Conservation (phyloP, 352 stramenopile species). For the Globisporangium paroecandrum region DNA sequence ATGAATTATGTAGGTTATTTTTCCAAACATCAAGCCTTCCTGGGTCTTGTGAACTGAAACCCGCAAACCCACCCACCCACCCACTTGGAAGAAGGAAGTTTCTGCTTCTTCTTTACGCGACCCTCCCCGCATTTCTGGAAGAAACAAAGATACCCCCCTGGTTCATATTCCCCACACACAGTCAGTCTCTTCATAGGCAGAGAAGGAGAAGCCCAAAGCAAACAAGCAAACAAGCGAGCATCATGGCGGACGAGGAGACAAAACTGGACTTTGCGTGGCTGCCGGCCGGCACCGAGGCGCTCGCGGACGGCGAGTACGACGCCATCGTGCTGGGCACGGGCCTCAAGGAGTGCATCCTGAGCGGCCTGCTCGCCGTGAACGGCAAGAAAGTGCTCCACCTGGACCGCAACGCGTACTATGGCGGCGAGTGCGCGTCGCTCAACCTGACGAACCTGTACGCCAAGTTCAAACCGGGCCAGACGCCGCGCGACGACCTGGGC, state of each 20-base stretch:
- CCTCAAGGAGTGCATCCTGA: conserved; percentile 99
- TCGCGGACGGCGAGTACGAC: conserved; percentile 99
- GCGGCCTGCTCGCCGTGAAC: conserved; percentile 92
- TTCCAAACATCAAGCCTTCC: background rate
- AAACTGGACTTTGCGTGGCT: conserved; percentile 93
- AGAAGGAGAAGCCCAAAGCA: background rate
- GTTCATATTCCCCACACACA: background rate
- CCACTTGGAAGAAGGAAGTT: background rate
- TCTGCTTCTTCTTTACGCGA: background rate
- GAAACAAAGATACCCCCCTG: conserved; percentile 10
- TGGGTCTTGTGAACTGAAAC: background rate
- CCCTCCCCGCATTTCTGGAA: background rate
- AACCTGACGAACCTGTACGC: conserved; percentile 98
- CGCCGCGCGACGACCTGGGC: conserved; percentile 80
- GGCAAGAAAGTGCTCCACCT: conserved; percentile 97
- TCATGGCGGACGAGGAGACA: conserved; percentile 56
- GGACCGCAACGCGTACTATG: conserved; percentile 98
- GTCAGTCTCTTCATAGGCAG: background rate
- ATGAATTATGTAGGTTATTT: background rate
- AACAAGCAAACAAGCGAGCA: conserved; percentile 10
- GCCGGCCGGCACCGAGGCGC: conserved; percentile 89
- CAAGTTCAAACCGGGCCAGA: conserved; percentile 86
- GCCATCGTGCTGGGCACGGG: conserved; percentile 99
- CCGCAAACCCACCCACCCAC: background rate
- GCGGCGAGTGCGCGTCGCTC: conserved; percentile 96